These are phyloP conservation scores for Anisogramma anomala DNA, from an alignment of 2,329 filamentous ascomycete species.

Conservation along the genomic window DNA sequence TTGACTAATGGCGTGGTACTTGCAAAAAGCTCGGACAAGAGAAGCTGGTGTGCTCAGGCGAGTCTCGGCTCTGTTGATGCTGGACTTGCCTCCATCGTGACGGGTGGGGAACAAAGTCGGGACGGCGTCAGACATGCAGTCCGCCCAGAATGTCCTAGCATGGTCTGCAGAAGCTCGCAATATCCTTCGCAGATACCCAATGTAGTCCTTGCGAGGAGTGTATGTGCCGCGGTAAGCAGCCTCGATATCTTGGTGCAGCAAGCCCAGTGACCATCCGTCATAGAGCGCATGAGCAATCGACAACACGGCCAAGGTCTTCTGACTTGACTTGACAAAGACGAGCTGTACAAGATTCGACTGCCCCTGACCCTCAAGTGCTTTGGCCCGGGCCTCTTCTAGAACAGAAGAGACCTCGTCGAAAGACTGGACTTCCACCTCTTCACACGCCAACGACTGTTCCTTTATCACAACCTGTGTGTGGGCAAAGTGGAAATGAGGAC, in stretches of 20 bases:
- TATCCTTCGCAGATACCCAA: constrained; percentile 43
- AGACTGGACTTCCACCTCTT: constrained; percentile 17
- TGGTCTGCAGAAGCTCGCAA: constrained; percentile 30
- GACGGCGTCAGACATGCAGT: constrained; percentile 44
- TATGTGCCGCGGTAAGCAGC: constrained; percentile 45
- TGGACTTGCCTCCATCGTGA: not conserved
- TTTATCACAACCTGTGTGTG: constrained; percentile 38
- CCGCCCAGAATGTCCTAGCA: constrained; percentile 56
- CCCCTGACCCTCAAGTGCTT: constrained; percentile 28
- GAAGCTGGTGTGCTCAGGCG: constrained; percentile 30
- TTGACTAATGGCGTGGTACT: constrained; percentile 52
- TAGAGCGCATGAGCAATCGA: constrained; percentile 82
- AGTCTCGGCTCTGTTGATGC: constrained; percentile 32
- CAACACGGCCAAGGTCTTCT: constrained; percentile 39
- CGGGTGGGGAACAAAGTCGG: constrained; percentile 21
- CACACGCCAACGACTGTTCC: constrained; percentile 16
- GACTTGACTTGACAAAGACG: constrained; percentile 26
- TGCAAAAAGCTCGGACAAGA: constrained; percentile 50
- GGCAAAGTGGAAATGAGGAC: constrained; percentile 39
- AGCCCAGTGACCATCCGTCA: constrained; percentile 70
- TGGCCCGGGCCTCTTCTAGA: constrained; percentile 26
- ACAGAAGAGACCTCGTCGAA: constrained; percentile 26
- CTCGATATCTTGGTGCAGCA: constrained; percentile 61
- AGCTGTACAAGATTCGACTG: constrained; percentile 37
- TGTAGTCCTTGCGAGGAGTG: constrained; percentile 34